Conservation (phyloP, 1,284 basidiomycete genomes). For the Leccinum holopus region DNA sequence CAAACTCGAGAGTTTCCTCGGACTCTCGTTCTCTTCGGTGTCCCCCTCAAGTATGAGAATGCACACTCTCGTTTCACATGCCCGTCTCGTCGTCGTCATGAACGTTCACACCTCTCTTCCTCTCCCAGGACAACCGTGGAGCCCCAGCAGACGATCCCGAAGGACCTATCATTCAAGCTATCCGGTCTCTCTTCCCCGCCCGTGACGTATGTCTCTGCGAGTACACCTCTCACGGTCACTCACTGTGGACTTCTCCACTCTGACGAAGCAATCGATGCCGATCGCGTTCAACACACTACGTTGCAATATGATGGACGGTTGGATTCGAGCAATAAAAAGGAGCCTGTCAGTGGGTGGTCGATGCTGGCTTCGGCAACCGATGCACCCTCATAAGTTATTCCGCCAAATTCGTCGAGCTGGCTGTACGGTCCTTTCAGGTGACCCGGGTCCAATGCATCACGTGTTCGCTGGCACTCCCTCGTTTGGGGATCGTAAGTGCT, state of each 20-base stretch:
- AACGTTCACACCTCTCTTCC: conserved; percentile 1
- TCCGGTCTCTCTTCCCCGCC: conserved; percentile 77
- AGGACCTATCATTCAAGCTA: conserved; percentile 86
- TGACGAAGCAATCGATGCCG: conserved; percentile 76
- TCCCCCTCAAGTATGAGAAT: conserved; percentile 83
- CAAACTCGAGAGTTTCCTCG: conserved; percentile 84
- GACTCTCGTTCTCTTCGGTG: conserved; percentile 91
- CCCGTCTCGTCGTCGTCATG: background rate
- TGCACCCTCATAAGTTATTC: conserved; percentile 79
- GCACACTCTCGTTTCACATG: conserved; percentile 42
- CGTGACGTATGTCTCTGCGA: conserved; percentile 99
- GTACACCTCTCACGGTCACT: conserved; percentile 89
- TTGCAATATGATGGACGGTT: conserved; percentile 99
- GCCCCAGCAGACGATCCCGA: conserved; percentile 86
- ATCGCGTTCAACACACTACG: conserved; percentile 92
- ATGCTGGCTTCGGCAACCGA: conserved; percentile 80
- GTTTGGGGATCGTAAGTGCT: conserved; percentile 96
- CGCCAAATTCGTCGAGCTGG: conserved; percentile 45
- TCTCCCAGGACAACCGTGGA: conserved; percentile 72
- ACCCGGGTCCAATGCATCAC: conserved; percentile 20
- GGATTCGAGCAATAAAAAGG: conserved; percentile 88
- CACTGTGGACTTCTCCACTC: conserved; percentile 86
- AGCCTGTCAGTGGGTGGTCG: conserved; percentile 61
- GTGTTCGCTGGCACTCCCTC: conserved; percentile 67
- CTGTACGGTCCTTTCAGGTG: conserved; percentile 94